phyloP scores from a whole-genome alignment of 805 yeast species.

The Cyberlindnera misumaiensis region DNA sequence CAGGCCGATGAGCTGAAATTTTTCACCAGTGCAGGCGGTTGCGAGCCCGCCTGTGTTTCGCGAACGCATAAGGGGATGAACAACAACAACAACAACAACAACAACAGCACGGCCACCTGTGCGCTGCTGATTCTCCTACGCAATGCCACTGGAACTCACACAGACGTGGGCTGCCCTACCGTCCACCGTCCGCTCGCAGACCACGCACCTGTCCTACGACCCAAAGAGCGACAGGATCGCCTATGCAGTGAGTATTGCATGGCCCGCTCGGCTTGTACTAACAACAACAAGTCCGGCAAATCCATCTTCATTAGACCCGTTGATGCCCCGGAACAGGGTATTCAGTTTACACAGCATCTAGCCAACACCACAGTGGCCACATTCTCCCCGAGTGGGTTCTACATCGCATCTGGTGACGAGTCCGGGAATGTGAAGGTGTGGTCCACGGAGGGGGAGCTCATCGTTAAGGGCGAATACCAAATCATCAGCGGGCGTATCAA shows the following conservation, averaged over 20 bases:
- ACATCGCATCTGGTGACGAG: conserved; percentile 87
- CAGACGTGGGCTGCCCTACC: conserved; percentile 72
- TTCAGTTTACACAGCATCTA: conserved; percentile 73
- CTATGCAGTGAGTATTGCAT: conserved; percentile 48
- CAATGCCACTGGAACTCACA: conserved; percentile 22
- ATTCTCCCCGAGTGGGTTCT: conserved; percentile 85
- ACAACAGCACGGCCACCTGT: no score
- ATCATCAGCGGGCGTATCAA: conserved; percentile 75
- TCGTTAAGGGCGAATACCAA: conserved; percentile 72
- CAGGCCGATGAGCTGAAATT: no score
- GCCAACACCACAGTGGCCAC: conserved; percentile 73
- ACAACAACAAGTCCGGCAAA: conserved; percentile 55
- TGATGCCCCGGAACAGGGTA: conserved; percentile 39
- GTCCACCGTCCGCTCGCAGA: conserved; percentile 59
- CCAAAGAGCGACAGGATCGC: conserved; percentile 60
- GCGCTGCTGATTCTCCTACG: no score
- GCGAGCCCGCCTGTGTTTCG: no score
- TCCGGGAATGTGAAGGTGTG: conserved; percentile 86
- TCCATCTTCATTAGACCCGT: conserved; percentile 68
- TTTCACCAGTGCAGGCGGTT: no score
- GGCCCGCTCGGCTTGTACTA: no score
- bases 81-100: no score
- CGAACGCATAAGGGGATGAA: no score
- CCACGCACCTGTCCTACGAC: conserved; percentile 74
- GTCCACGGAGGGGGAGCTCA: conserved; percentile 58